phyloP scores from a whole-genome alignment of 805 yeast species.

The Ogataea zsoltii region DNA sequence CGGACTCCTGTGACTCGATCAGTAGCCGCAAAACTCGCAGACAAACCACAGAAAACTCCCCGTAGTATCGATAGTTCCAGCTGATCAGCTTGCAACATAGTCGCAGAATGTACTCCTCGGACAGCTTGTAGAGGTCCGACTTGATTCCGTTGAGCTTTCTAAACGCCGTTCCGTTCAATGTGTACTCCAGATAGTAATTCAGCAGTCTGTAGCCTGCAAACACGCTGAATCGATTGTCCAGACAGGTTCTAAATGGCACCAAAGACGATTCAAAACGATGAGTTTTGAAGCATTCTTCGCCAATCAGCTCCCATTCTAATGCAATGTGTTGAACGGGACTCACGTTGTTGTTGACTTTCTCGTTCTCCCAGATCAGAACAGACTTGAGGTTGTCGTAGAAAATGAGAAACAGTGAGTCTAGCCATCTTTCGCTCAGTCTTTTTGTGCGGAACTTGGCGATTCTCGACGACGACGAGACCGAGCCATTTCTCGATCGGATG shows the following conservation, averaged over 20 bases:
- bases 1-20: conserved; percentile 36
- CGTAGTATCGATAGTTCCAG: conserved; percentile 68
- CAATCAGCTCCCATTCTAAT: conserved; percentile 74
- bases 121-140: conserved; percentile 20
- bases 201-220: conserved; percentile 55
- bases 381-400: conserved; percentile 73
- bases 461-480: conserved; percentile 25
- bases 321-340: conserved; percentile 51
- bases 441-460: conserved; percentile 38
- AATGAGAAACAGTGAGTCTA: conserved; percentile 65
- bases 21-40: conserved; percentile 42
- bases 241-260: conserved; percentile 54
- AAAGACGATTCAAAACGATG: conserved; percentile 49
- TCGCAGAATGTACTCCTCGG: conserved; percentile 41
- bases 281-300: conserved; percentile 51
- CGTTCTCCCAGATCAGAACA: conserved; percentile 61
- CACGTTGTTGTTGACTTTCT: conserved; percentile 24
- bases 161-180: conserved; percentile 24
- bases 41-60: conserved; percentile 48
- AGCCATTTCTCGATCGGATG: conserved; percentile 21
- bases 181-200: conserved; percentile 39
- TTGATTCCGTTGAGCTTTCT: conserved; percentile 25
- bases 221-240: conserved; percentile 60
- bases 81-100: conserved; percentile 52
- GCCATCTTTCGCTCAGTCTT: conserved; percentile 72